Conservation (phyloP, 805 yeast species). For the Saturnispora mendoncae region DNA sequence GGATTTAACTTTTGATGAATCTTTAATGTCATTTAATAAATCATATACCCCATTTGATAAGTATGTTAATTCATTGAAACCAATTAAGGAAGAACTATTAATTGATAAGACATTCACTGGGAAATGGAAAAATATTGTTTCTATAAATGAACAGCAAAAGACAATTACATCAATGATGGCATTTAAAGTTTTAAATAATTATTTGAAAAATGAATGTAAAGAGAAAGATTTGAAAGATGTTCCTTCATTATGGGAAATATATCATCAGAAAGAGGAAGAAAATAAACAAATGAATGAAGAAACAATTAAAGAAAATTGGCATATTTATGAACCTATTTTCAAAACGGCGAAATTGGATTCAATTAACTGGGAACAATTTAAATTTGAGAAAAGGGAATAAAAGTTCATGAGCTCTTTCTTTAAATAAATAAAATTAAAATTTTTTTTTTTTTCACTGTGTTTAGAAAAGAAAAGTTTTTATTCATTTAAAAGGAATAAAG, state of each 20-base stretch:
- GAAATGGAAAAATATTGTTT: neutral
- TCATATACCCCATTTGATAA: constrained; percentile 6
- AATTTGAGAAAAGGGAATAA: neutral
- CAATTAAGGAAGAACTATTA: neutral
- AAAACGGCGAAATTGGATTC: neutral
- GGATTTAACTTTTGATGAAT: constrained; percentile 2
- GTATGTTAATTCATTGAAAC: neutral
- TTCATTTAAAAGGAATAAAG: no score
- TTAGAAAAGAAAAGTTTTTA: no score
- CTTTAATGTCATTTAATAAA: neutral
- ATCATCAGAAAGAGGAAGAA: neutral
- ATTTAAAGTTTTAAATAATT: constrained; percentile 3
- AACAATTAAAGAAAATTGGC: neutral
- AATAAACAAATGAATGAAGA: neutral
- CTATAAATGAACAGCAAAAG: constrained; percentile 3
- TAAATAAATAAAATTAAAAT: constrained; percentile 1
- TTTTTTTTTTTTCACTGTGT: neutral
- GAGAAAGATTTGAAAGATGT: neutral
- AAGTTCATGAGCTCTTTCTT: neutral
- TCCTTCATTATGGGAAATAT: constrained; percentile 8
- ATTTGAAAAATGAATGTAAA: neutral
- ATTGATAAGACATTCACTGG: constrained; percentile 4
- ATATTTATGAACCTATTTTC: neutral
- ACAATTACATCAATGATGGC: neutral
- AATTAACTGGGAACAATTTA: constrained; percentile 2